Conservation (phyloP, 768 basidiomycete species). For the Auriscalpium vulgare region DNA sequence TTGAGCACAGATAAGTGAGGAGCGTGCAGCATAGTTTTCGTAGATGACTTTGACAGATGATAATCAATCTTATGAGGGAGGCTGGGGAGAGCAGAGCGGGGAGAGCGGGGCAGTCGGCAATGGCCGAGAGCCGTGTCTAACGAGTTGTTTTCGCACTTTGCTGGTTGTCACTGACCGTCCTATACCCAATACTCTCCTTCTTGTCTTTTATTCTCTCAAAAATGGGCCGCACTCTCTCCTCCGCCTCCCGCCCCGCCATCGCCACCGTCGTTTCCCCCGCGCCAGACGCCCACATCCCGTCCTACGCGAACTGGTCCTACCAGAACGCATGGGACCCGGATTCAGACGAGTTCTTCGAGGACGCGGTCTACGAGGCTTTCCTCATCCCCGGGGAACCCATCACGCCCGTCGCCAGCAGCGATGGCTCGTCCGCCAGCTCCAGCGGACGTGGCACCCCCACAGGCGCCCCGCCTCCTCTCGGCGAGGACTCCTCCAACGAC, state of each 20-base stretch:
- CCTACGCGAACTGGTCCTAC: conserved; percentile 13
- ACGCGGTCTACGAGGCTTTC: conserved; percentile 13
- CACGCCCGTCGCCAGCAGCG: conserved; percentile 5
- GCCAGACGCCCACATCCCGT: conserved; percentile 6
- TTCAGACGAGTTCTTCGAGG: conserved; percentile 16
- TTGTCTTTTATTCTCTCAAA: conserved; percentile 1
- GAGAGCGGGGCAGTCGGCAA: too few species aligned
- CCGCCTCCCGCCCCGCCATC: conserved; percentile 1
- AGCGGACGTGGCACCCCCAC: conserved; percentile 13
- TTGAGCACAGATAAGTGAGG: too few species aligned
- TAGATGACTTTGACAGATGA: too few species aligned
- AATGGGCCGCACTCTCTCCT: conserved; percentile 14
- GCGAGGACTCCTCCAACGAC: not conserved
- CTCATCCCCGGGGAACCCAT: conserved; percentile 12
- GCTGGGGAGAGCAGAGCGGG: too few species aligned
- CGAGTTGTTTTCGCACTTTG: too few species aligned
- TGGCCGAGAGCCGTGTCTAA: too few species aligned
- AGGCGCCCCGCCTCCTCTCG: conserved; percentile 4
- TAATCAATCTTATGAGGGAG: too few species aligned
- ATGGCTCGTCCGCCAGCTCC: conserved; percentile 9
- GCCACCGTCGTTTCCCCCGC: conserved; percentile 2
- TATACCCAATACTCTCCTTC: not conserved
- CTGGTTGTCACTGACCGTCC: too few species aligned
- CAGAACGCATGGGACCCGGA: conserved; percentile 17
- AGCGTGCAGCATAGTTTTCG: too few species aligned